Base-by-base conservation (phyloP, 2,329 filamentous ascomycete genomes). In the Alternaria sp. region DNA sequence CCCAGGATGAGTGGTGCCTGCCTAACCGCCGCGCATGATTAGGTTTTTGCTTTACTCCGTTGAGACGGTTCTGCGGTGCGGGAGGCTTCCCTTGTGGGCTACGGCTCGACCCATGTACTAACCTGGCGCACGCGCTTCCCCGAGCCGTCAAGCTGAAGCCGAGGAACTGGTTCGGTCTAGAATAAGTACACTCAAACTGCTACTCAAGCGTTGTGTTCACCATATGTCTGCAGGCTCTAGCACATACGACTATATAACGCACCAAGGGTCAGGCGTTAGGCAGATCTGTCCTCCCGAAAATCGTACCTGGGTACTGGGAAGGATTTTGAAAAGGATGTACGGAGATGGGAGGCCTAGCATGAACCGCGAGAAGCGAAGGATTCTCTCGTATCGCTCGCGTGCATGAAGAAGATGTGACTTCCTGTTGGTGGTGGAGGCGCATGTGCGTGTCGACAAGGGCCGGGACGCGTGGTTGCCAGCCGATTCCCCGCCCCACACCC, bases 371-470 rank as follows among this genome's bases (percentile, higher is more conserved):
- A 27, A 4, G 46, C 30, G 30, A 38, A 36, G 46, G 46, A 36
- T 25, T 34, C 20, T 36, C 40, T n/a, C 14, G 14, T 12, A 25
- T 30, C 22, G 46, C 46, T 34, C 46, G 34, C 16, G 11, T 50
- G 46, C 46, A 34, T 34, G 22, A 25, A 50, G 8, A 50, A 27
- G 46, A 36, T 30, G 46, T n/a, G 30, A 12, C 11, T 36, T 12
- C 46, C 14, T 25, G 46, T 50, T 36, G 46, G 46, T 50, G 46
- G 46, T 36, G 18, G 46, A 50, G 46, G 30, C 14, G 30, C 28
- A 1, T 8, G 20, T 5, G 40, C 20, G 7, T 25, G 18, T 32
- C 30, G 46, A 34, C 46, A 34, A 36, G 28, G 40, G 20, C 20
- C 12, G 20, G 40, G 25, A 36, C 46, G 46, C 32, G 30, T 25